A percentile compares a stretch with the other conserved stretches of the same genome.
Conservation (phyloP, 495 filamentous ascomycete genomes). For the Niebla homalea region DNA sequence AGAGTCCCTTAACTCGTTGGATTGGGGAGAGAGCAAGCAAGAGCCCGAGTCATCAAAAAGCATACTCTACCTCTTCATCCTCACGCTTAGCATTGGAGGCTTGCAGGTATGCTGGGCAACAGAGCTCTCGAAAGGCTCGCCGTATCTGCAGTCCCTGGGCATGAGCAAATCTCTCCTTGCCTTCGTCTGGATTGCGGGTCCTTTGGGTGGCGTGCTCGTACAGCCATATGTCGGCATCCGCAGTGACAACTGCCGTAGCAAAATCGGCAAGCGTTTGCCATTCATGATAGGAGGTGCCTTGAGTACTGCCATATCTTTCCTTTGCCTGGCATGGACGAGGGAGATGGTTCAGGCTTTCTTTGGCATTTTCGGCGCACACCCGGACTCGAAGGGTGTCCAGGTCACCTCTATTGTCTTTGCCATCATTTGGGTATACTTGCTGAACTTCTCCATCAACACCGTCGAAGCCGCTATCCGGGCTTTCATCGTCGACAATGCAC, state of each 20-base stretch:
- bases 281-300: conserved; percentile 70
- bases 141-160: conserved; percentile 61
- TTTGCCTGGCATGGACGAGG: conserved; percentile 68
- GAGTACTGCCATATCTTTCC: conserved; percentile 58
- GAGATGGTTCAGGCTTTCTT: conserved; percentile 63
- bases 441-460: conserved; percentile 90
- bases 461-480: conserved; percentile 81
- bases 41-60: conserved; percentile 48
- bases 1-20: conserved; percentile 4
- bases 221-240: conserved; percentile 90
- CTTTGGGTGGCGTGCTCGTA: conserved; percentile 71
- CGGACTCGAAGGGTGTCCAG: conserved; percentile 45
- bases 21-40: conserved; percentile 9
- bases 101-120: conserved; percentile 94
- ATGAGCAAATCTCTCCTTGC: conserved; percentile 89
- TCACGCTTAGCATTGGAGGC: conserved; percentile 74
- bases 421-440: conserved; percentile 68
- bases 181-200: conserved; percentile 87
- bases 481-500: conserved; percentile 82
- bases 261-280: conserved; percentile 75
- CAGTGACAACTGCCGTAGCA: conserved; percentile 69
- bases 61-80: conserved; percentile 65
- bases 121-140: conserved; percentile 77
- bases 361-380: conserved; percentile 55
- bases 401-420: conserved; percentile 53